Evolutionary conservation across 371 early-diverging fungal genomes (phyloP).

Genomic region (Apophysomyces ossiformis): DNA sequence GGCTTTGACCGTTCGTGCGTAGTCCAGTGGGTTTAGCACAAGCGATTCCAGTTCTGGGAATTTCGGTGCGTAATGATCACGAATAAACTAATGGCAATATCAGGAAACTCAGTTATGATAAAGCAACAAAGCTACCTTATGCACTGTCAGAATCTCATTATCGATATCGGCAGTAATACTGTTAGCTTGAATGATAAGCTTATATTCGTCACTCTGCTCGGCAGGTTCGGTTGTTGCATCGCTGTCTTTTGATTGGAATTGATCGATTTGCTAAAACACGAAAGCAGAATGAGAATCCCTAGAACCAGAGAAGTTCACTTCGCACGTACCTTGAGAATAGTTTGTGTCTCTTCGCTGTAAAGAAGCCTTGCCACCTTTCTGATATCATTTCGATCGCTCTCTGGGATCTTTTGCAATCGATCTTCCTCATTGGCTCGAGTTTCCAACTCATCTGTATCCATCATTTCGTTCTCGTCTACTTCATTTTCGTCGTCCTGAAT

Average conservation of each 20-base stretch:
- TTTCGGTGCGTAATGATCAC: constrained; percentile 86
- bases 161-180: constrained; percentile 86
- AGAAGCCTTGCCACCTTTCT: constrained; percentile 49
- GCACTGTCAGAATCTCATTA: constrained; percentile 83
- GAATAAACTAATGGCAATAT: constrained; percentile 67
- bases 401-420: constrained; percentile 22
- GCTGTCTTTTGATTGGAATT: constrained; percentile 46
- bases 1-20: constrained; percentile 85
- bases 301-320: background rate
- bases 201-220: constrained; percentile 88
- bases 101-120: background rate
- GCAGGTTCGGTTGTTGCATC: constrained; percentile 48
- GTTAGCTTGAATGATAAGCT: constrained; percentile 88
- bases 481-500: constrained; percentile 33
- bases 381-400: constrained; percentile 37
- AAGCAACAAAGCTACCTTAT: constrained; percentile 64
- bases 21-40: constrained; percentile 87
- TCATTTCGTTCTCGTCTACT: constrained; percentile 36
- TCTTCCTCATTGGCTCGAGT: constrained; percentile 42
- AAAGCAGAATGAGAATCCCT: too few relatives aligned
- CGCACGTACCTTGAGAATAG: constrained; percentile 43
- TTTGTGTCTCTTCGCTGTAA: constrained; percentile 42
- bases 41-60: constrained; percentile 94
- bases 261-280: constrained; percentile 54
- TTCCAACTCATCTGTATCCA: constrained; percentile 41